Base-by-base conservation (phyloP, 495 filamentous ascomycete species). In the Polyplosphaeria fusca region DNA sequence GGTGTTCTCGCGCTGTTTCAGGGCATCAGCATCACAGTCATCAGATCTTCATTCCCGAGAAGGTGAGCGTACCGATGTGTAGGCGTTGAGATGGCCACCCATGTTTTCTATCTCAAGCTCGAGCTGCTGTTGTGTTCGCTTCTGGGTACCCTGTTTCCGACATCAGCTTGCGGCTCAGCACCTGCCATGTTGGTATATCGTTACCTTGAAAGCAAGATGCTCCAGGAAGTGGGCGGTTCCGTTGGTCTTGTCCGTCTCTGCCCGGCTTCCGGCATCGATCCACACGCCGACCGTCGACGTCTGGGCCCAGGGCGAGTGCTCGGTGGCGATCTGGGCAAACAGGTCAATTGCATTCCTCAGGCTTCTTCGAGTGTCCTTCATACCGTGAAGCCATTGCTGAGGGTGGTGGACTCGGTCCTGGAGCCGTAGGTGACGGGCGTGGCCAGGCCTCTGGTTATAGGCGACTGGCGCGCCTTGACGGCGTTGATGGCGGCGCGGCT, bases 81-180 rank as follows among this genome's bases (percentile, higher is more conserved):
- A 99, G 66, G 93, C 93, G 74, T 99, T 99, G 58, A 99, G 84
- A 78, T 99, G 93, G 60, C 89, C 93, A 70, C 93, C 93, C 91
- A 97, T 95, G 77, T 99, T 97, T 80, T 99, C 93, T 66, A 99
- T 96, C 78, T 99, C 94, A 44, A 99, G 85, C 79, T 99, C 93
- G 73, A 99, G 77, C 75, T 97, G 93, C 68, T 92, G 85, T 74
- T 97, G 94, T 38, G 86, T 89, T 68, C 93, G 83, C 74, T 86
- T 95, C 75, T 84, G 81, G 58, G 93, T 98, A 62, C 93, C 93
- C 92, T 87, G 64, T 22, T 63, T 77, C 49, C 52, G 18, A 63
- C 67, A 59, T 70, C 51, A 65, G 60, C 47, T 12, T 11, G 9
- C 7, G 5, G 39, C 45, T 51, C 48, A 28, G 11, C 9, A 18